Conservation (phyloP, 2,329 filamentous ascomycete genomes). For the Neospermospora avenae region DNA sequence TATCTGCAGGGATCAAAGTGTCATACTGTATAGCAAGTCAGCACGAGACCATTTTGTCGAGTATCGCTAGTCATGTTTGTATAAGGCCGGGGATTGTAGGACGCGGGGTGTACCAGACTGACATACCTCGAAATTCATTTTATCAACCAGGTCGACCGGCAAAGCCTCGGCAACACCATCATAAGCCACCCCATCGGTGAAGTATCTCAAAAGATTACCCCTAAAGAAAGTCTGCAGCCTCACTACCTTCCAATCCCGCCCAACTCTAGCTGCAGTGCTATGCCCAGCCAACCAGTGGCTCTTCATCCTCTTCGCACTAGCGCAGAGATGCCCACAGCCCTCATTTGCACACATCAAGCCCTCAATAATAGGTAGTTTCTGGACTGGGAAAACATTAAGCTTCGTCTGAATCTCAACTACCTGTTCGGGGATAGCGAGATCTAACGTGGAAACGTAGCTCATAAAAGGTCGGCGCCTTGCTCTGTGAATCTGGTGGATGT, state of each 20-base stretch:
- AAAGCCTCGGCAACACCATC: neutral
- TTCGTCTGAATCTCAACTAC: conserved; percentile 18
- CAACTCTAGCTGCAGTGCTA: conserved; percentile 12
- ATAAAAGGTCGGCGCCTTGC: conserved; percentile 21
- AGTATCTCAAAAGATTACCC: conserved; percentile 33
- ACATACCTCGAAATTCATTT: neutral
- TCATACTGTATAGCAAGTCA: neutral
- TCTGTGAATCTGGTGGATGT: conserved; percentile 25
- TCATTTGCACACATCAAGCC: conserved; percentile 28
- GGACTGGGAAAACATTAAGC: conserved; percentile 31
- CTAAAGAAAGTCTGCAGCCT: conserved; percentile 34
- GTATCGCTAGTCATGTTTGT: too few relatives aligned
- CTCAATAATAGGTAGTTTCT: conserved; percentile 28
- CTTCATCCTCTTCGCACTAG: conserved; percentile 36
- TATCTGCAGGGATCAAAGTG: neutral
- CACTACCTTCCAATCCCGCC: conserved; percentile 28
- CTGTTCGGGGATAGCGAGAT: conserved; percentile 25
- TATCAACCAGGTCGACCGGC: neutral
- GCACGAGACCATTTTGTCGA: too few relatives aligned
- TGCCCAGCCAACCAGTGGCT: conserved; percentile 32
- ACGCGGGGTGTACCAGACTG: too few relatives aligned
- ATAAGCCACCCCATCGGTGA: conserved; percentile 12
- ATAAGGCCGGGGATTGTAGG: too few relatives aligned
- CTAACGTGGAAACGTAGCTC: conserved; percentile 20
- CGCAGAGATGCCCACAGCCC: conserved; percentile 32